A percentile compares a stretch with the other conserved stretches of the same genome.
phyloP scores from a whole-genome alignment of 495 filamentous ascomycete genomes.

The Lasiosphaeria hispida region DNA sequence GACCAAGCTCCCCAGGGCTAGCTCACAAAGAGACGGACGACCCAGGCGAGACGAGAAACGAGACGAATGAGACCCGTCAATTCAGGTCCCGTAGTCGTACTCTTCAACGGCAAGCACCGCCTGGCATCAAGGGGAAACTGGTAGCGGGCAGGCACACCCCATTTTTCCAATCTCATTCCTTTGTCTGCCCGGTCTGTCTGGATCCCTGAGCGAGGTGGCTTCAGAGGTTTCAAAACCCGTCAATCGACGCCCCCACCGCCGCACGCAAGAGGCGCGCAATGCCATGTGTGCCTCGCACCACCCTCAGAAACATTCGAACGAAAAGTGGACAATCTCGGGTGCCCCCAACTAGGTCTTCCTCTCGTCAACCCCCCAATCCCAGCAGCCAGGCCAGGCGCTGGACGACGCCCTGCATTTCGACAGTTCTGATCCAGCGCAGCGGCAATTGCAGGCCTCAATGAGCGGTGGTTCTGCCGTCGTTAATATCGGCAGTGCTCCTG shows the following conservation, averaged over 20 bases:
- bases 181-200: background rate
- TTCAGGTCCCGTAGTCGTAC: too few species aligned
- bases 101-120: too few species aligned
- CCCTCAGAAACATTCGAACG: background rate
- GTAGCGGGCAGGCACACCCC: background rate
- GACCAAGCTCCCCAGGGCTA: background rate
- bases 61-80: background rate
- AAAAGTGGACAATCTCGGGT: background rate
- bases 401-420: slow-evolving; percentile 3
- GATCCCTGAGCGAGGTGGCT: slow-evolving; percentile 1
- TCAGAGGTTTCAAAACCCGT: slow-evolving; percentile 8
- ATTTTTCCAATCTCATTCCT: too few species aligned
- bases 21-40: slow-evolving; percentile 2
- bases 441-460: slow-evolving; percentile 9
- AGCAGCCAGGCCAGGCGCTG: slow-evolving; percentile 5
- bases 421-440: background rate
- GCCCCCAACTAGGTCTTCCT: background rate
- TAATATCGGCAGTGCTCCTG: slow-evolving; percentile 12
- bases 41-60: background rate
- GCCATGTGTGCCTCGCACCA: background rate
- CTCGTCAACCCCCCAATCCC: background rate
- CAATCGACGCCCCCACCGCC: slow-evolving; percentile 1
- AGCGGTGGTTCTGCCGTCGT: slow-evolving; percentile 1
- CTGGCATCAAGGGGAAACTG: background rate
- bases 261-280: background rate